A percentile compares a stretch with the other conserved stretches of the same genome.
Conservation (phyloP, 164 flowering plant genomes). For the Vitis rotundifolia region DNA sequence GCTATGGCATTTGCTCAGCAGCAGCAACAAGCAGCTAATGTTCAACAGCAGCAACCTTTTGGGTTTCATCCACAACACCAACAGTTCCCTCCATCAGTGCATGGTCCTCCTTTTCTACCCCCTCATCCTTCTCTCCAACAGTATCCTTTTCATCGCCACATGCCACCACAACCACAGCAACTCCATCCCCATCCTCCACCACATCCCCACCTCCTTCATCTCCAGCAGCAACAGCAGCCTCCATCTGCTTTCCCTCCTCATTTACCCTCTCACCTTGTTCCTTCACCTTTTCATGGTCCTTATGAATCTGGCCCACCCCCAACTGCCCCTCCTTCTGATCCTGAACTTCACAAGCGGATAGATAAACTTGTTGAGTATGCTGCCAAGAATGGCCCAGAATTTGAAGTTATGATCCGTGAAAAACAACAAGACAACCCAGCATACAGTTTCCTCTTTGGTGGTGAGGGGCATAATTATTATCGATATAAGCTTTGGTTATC, state of each 20-base stretch:
- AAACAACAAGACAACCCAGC: conserved; percentile 91
- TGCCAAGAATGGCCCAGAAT: conserved; percentile 91
- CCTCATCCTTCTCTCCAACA: conserved; percentile 81
- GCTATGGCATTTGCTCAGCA: conserved; percentile 87
- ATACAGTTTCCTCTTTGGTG: conserved; percentile 89
- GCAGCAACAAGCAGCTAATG: conserved; percentile 55
- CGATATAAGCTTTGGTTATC: conserved; percentile 81
- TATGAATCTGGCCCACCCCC: conserved; percentile 73
- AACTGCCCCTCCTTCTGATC: conserved; percentile 82
- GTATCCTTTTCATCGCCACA: conserved; percentile 64
- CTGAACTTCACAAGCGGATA: conserved; percentile 89
- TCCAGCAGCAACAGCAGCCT: conserved; percentile 66
- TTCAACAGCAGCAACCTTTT: conserved; percentile 68
- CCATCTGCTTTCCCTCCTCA: conserved; percentile 65
- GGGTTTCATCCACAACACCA: conserved; percentile 86
- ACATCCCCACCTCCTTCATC: conserved; percentile 59
- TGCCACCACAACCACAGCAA: conserved; percentile 44
- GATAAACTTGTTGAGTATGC: conserved; percentile 92
- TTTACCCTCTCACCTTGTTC: conserved; percentile 58
- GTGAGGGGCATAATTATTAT: conserved; percentile 87
- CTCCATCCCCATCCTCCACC: conserved; percentile 53
- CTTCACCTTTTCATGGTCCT: conserved; percentile 56
- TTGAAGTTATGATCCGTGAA: conserved; percentile 95
- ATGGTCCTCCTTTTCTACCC: conserved; percentile 63
- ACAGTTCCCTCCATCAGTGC: conserved; percentile 64